Evolutionary conservation across 345 rosid species (phyloP).

Genomic region (Eucalyptus leucophloia): DNA sequence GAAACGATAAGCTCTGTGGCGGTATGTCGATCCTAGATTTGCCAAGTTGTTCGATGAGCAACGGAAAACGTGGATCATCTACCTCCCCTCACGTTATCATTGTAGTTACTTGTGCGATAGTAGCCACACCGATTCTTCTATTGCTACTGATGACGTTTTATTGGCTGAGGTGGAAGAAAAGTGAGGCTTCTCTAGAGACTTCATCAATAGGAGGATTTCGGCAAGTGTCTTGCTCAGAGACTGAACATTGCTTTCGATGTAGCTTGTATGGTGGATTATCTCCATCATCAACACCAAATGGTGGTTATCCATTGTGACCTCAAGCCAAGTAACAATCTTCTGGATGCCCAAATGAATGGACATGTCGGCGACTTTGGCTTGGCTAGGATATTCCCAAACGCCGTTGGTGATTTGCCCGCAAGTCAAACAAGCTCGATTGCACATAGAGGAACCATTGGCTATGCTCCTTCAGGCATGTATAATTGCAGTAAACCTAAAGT

Average conservation of each 20-base stretch:
- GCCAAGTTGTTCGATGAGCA: neutral
- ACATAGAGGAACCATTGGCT: neutral
- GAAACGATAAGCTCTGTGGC: constrained; percentile 3
- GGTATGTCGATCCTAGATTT: neutral
- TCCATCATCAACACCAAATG: neutral
- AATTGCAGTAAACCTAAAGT: neutral
- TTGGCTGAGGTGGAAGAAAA: neutral
- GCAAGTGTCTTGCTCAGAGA: neutral
- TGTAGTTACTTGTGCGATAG: neutral
- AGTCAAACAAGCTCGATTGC: neutral
- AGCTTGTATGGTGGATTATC: neutral
- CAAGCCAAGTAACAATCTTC: neutral
- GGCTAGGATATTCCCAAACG: neutral
- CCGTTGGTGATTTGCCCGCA: rapidly evolving
- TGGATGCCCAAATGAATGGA: neutral
- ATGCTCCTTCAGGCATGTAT: neutral
- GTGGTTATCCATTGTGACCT: constrained; percentile 7
- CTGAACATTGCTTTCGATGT: constrained; percentile 2
- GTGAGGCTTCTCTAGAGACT: neutral
- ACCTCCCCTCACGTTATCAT: neutral
- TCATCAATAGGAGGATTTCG: neutral
- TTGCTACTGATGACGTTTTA: neutral
- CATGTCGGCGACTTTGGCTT: neutral
- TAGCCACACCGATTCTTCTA: neutral
- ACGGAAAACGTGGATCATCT: neutral